Evolutionary conservation across 1,284 basidiomycete genomes (phyloP), one percentile per base, ranked within the genome.

Genomic region (Pseudozyma hubeiensis): DNA sequence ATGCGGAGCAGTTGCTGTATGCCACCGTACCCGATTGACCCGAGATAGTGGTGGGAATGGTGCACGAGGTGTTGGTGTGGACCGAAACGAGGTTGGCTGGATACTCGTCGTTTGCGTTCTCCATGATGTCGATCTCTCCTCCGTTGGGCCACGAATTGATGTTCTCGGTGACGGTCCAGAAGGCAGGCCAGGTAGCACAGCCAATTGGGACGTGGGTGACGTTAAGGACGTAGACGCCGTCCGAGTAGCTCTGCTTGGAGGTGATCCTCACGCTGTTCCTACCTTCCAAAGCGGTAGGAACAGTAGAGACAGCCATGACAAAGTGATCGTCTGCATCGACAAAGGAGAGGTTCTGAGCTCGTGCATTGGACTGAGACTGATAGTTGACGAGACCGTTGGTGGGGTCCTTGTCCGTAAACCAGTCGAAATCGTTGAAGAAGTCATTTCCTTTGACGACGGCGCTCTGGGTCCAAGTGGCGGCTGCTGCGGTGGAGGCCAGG

Each of bases 61-160:
- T 69, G 53, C 80, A 82, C 7, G 60, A 58, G 0, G 55, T 49
- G 29, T 70, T 55, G 33, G 81, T 79, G 64, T 84, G 82, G 3
- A 78, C 45, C 2, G 81, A 68, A 8, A 65, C 78, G 6, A 79
- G 64, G 58, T 79, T 75, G 43, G 58, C 59, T 0, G 47, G 10
- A 54, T 75, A 83, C 50, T 81, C 46, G 53, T 83, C 80, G 53
- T 83, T 83, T 13, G 76, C 79, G 45, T 83, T 82, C 39, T 84
- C 82, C 17, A 81, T 43, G 35, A 84, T 80, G 44, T 84, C 82
- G 34, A 84, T 83, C 43, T 84, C 82, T 14, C 82, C 82, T 45
- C 82, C 82, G 8, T 45, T 37, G 4, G 82, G 82, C 77, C 80
- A 84, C 2, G 35, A 17, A 14, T 75, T 34, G 13, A 70, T 19